Evolutionary conservation across 495 filamentous ascomycete genomes (phyloP), one percentile per base, ranked within the genome.

Genomic region (Talaromyces ruber): DNA sequence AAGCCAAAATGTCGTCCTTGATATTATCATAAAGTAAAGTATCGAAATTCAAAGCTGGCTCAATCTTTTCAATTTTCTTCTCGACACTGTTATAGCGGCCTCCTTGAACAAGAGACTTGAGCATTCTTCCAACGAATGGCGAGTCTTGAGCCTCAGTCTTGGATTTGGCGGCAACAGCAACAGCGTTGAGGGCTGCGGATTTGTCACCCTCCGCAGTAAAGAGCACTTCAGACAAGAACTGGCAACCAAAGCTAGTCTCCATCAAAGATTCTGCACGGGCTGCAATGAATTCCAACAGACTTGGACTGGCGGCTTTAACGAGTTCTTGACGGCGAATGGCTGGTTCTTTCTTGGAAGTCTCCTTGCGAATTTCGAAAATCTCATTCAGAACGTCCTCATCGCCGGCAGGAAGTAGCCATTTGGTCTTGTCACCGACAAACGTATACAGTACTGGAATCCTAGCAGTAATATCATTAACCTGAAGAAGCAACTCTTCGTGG

Each of bases 261-360:
- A 89, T 80, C 5, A 98, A 74, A 22, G 84, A 80, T 11, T 79
- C 76, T 3, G 89, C 82, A n/a, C 86, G 81, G 3, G 81, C 78
- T 4, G 82, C 81, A 59, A 97, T 88, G 16, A 90, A 81, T 12
- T 84, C 79, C 9, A 99, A 79, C 2, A 97, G 74, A n/a, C 32
- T 81, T 14, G 77, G 71, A 7, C 76, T 78, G 5, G 77, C 77
- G 3, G 74, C 72, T 59, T 82, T 83, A 39, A 90, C 77, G 37
- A 98, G 78, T 68, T 97, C 95, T 62, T 84, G 80, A 55, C 87
- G 86, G 32, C 95, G 84, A 37, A 83, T 73, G 16, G 84, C 84
- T 2, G 90, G 79, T 61, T 95, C 89, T 71, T 99, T 99, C 76
- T 97, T 99, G 59, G 91, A 95, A 14, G 91, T 94, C 29, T 81